Base-by-base conservation (phyloP, 2,329 filamentous ascomycete species). In the Epichloe bromicola region DNA sequence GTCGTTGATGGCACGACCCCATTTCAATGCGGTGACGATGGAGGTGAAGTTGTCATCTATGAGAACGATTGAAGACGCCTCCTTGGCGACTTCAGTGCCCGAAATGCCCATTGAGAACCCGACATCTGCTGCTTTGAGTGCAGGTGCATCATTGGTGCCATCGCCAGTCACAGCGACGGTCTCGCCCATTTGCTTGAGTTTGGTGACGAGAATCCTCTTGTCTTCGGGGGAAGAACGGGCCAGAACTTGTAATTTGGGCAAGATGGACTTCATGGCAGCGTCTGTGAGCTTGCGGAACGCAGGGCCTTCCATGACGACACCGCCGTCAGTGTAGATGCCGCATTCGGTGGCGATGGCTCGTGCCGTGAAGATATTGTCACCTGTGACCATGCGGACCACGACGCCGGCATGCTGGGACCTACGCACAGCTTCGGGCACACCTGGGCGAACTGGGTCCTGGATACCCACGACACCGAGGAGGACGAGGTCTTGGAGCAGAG, bases 101-200 rank as follows among this genome's bases (percentile, higher is more conserved):
- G 86, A 78, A 50, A 90, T 87, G 57, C 86, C 86, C 86, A 91
- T 91, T n/a, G 86, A 88, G 67, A 91, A 90, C 30, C 86, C 86
- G 47, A 91, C 83, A 61, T 91, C 86, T 5, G 86, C 86, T 60
- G 83, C 82, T 68, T 87, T 89, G 46, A 91, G 74, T 47, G 86
- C 86, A 23, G 86, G 86, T 3, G 85, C 86, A 66, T 91, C 86
- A 63, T 91, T 91, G 59, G 86, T 90, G 51, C 86, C 86, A 60
- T 91, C 86, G 57, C 86, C 86, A 34, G 86, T 91, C 11, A 90
- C 86, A 43, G 86, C 86, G 48, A 91, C 86, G 15, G 83, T 88
- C 64, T 91, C 85, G 44, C 81, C 81, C 61, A 82, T 73, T 54
- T 83, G 82, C 66, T 86, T 86, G 54, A 89, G 74, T 50, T 79